Conservation (phyloP, 495 filamentous ascomycete genomes). For the Aspergillus baeticus region DNA sequence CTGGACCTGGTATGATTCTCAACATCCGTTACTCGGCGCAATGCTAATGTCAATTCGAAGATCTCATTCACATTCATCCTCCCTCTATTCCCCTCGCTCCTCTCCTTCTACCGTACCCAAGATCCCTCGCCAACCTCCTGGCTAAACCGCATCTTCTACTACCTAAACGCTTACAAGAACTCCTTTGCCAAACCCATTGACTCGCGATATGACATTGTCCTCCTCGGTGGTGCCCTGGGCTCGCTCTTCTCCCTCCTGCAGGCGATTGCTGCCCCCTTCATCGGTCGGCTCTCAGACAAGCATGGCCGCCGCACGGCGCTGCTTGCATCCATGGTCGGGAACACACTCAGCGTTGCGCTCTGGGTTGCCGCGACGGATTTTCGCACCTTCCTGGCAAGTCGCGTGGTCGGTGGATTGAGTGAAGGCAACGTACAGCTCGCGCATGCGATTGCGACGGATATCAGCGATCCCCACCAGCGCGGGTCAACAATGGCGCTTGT, state of each 20-base stretch:
- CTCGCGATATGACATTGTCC: slow-evolving; percentile 93
- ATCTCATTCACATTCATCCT: slow-evolving; percentile 97
- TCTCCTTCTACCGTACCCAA: slow-evolving; percentile 86
- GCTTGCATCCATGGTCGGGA: slow-evolving; percentile 91
- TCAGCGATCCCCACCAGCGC: slow-evolving; percentile 77
- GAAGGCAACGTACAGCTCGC: slow-evolving; percentile 98
- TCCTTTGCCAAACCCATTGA: slow-evolving; percentile 92
- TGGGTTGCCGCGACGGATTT: slow-evolving; percentile 95
- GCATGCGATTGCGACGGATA: slow-evolving; percentile 94
- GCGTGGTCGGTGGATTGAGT: slow-evolving; percentile 88
- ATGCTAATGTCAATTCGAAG: slow-evolving; percentile 31
- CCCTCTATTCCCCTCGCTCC: slow-evolving; percentile 88
- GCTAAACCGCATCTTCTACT: slow-evolving; percentile 73
- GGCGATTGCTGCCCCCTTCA: slow-evolving; percentile 87
- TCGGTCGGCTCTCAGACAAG: slow-evolving; percentile 83
- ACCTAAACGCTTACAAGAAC: slow-evolving; percentile 93
- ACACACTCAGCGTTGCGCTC: slow-evolving; percentile 86
- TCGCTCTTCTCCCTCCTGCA: slow-evolving; percentile 93
- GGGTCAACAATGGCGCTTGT: slow-evolving; percentile 94
- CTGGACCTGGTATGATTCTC: slow-evolving; percentile 60
- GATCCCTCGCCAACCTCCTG: slow-evolving; percentile 58
- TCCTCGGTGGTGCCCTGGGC: slow-evolving; percentile 91
- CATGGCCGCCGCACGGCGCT: slow-evolving; percentile 88
- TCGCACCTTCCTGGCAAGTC: slow-evolving; percentile 88
- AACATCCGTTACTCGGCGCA: background rate